Evolutionary conservation across 345 rosid species (phyloP).

Genomic region (Eucalyptus shirleyi): DNA sequence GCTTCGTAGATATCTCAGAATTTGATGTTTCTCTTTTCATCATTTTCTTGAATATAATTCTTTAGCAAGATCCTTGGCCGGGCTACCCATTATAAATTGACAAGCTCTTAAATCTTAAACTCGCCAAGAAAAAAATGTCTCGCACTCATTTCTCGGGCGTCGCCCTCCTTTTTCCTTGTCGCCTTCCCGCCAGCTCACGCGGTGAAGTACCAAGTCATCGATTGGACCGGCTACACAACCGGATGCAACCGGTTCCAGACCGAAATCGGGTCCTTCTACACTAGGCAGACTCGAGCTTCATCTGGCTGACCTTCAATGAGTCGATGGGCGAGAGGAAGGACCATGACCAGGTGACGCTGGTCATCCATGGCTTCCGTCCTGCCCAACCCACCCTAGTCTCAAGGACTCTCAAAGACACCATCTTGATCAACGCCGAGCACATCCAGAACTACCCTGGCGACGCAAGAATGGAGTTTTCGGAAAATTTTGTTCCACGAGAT

Average conservation of each 20-base stretch:
- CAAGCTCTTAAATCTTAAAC: not conserved
- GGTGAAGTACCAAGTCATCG: not conserved
- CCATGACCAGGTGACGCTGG: not conserved
- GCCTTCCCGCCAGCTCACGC: not conserved
- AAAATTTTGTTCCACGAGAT: not conserved
- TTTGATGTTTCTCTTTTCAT: not conserved
- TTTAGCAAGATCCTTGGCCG: not conserved
- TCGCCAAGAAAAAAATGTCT: not conserved
- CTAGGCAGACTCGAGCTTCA: not conserved
- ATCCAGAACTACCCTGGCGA: not conserved
- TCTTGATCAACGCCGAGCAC: conserved; percentile 1
- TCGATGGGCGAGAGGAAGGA: not conserved
- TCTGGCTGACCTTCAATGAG: not conserved
- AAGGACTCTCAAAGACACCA: not conserved
- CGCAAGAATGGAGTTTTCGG: not conserved
- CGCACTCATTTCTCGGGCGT: not conserved
- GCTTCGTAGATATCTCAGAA: not conserved
- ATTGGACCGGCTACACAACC: not conserved
- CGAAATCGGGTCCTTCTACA: not conserved
- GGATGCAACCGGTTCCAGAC: not conserved
- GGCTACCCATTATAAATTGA: not conserved
- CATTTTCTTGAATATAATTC: not conserved
- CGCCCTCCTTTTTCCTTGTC: not conserved
- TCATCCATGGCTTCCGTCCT: not conserved
- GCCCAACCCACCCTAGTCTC: not conserved